Evolutionary conservation across 768 basidiomycete species (phyloP).

Genomic region (button mushroom (Agaricus bisporus)): DNA sequence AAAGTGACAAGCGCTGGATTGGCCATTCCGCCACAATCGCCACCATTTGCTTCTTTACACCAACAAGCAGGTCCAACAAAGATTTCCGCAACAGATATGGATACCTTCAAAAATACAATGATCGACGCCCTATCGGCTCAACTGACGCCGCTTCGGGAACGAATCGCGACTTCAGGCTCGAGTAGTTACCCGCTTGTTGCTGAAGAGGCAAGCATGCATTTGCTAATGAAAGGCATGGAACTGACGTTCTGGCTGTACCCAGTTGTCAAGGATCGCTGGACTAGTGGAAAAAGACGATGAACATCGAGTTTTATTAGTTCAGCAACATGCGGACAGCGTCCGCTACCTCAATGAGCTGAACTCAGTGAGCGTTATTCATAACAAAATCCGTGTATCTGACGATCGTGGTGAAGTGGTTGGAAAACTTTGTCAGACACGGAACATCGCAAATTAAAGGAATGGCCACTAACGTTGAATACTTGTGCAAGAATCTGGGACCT

Average conservation of each 20-base stretch:
- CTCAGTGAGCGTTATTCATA: conserved; percentile 31
- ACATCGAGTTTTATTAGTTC: conserved; percentile 42
- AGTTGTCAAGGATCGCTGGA: conserved; percentile 36
- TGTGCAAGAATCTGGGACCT: conserved; percentile 50
- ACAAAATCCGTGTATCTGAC: background rate
- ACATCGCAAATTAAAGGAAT: conserved; percentile 64
- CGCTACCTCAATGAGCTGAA: conserved; percentile 79
- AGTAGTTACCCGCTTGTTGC: background rate
- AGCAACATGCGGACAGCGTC: conserved; percentile 68
- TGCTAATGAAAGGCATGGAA: background rate
- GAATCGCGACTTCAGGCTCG: background rate
- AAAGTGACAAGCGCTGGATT: conserved; percentile 10
- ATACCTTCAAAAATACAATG: background rate
- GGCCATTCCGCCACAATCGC: conserved; percentile 2
- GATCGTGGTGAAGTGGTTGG: conserved; percentile 57
- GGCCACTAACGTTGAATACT: conserved; percentile 50
- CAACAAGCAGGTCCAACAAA: background rate
- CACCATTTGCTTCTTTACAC: background rate
- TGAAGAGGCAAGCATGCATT: background rate
- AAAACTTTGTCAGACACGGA: conserved; percentile 74
- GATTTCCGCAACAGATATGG: background rate
- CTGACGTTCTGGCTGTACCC: background rate
- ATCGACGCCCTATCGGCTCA: background rate
- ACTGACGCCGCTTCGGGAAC: background rate
- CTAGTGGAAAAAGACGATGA: conserved; percentile 42